Evolutionary conservation across 2,329 filamentous ascomycete species (phyloP), one percentile per base, ranked within the genome.

Genomic region (Microsporum canis): DNA sequence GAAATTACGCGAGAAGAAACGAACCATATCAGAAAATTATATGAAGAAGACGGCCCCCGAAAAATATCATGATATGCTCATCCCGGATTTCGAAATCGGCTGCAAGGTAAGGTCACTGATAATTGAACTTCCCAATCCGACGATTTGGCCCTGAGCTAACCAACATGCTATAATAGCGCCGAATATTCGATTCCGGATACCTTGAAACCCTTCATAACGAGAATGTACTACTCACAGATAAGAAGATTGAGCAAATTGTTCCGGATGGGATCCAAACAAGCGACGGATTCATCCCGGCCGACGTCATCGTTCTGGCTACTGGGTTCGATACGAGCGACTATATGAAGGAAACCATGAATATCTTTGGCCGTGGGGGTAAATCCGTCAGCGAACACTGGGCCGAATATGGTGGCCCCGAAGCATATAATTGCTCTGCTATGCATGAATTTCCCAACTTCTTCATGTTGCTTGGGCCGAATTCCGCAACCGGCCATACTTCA

Each of bases 11-110:
- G 70, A 71, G 45, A 63, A 67, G 5, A 70, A 74, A 2, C 76
- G 78, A 62, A 67, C 66, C 8, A 72, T 67, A 68, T 76, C 76
- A 64, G 65, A 82, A 39, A 64, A 65, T 27, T 74, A 78, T 53
- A 77, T 84, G 73, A 77, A 75, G 58, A 67, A 70, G 6, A 75
- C 69, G 0, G 79, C 79, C 0, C 84, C 84, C 0, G 73, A 78
- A 49, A 81, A 84, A 68, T 86, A 85, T 62, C 80, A 82, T 64
- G 78, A 83, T 38, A 73, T 83, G 7, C 68, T 86, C 39, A 82
- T 83, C 2, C 84, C 84, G 1, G 78, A 85, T 49, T 86, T 84
- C 59, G 78, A 80, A 55, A 71, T 85, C 14, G 82, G 82, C 0
- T 86, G 83, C 71, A 86, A 85, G 61, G 65, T 66, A 33, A n/a